These are phyloP conservation scores for Epicoccum nigrum DNA, from an alignment of 2,329 filamentous ascomycete genomes.

Conservation along the genomic window DNA sequence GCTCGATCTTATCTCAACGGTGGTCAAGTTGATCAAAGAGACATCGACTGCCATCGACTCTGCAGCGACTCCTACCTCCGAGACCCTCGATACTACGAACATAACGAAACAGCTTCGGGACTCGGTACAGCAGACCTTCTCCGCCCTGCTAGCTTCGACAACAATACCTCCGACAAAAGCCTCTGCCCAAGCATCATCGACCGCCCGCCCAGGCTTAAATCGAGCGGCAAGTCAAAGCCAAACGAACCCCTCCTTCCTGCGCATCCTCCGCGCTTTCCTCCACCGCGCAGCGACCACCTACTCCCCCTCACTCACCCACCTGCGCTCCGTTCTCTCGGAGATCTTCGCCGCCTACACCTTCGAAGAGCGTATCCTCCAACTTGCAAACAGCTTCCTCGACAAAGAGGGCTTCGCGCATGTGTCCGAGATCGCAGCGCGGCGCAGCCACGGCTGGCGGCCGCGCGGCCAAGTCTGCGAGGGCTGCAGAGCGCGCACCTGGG, in stretches of 20 bases:
- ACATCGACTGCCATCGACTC: conserved; percentile 52
- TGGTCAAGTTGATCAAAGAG: conserved; percentile 61
- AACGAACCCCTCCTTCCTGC: conserved; percentile 76
- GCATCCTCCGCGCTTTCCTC: conserved; percentile 87
- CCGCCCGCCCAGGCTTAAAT: conserved; percentile 31
- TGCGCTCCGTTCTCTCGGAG: conserved; percentile 81
- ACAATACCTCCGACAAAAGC: conserved; percentile 36
- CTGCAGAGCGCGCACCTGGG: conserved; percentile 85
- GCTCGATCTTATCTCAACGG: conserved; percentile 68
- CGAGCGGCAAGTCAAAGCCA: conserved; percentile 37
- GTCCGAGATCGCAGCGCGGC: conserved; percentile 71
- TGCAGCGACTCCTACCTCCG: conserved; percentile 26
- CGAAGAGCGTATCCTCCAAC: conserved; percentile 83
- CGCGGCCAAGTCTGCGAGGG: conserved; percentile 85
- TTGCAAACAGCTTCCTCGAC: conserved; percentile 86
- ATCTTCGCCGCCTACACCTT: conserved; percentile 97
- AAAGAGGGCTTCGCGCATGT: conserved; percentile 88
- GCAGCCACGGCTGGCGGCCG: conserved; percentile 88
- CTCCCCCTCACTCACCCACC: conserved; percentile 84
- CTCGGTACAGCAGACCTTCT: conserved; percentile 89
- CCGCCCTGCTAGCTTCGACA: conserved; percentile 78
- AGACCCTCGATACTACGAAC: conserved; percentile 61
- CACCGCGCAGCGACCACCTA: conserved; percentile 74
- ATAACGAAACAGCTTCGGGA: conserved; percentile 72
- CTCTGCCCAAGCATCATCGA: conserved; percentile 18